These are phyloP conservation scores for Pestalotiopsis sp. DNA, from an alignment of 2,329 filamentous ascomycete species.

Conservation along the genomic window DNA sequence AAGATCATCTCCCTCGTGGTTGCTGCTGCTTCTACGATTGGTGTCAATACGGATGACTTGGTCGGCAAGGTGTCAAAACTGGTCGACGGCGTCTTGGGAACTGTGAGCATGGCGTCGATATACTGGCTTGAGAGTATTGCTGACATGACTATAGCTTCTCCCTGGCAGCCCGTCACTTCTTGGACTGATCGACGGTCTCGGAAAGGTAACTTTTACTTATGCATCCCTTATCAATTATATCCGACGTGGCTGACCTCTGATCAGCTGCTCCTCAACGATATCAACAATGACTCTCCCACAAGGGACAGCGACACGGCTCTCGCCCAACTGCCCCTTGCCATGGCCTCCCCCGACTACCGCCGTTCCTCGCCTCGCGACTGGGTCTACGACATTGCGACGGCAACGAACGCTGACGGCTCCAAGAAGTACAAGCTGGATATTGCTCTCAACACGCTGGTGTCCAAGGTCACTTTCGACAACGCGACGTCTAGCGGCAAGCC, in stretches of 20 bases:
- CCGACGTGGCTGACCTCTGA: not conserved
- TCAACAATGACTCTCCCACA: constrained; percentile 46
- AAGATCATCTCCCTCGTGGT: constrained; percentile 55
- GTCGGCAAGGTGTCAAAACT: constrained; percentile 44
- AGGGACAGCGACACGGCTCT: constrained; percentile 51
- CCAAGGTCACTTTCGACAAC: constrained; percentile 46
- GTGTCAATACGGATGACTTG: constrained; percentile 36
- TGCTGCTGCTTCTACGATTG: constrained; percentile 53
- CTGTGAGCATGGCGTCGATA: not conserved
- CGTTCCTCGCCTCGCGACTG: constrained; percentile 60
- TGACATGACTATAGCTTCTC: not conserved
- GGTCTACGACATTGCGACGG: constrained; percentile 50
- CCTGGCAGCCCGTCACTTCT: not conserved
- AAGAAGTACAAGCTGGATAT: constrained; percentile 60
- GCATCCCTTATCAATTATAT: not conserved
- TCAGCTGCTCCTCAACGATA: constrained; percentile 35
- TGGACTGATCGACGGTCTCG: not conserved
- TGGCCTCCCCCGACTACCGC: constrained; percentile 40
- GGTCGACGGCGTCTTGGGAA: constrained; percentile 26
- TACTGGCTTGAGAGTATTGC: not conserved
- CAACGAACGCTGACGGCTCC: constrained; percentile 49
- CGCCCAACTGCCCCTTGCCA: constrained; percentile 62
- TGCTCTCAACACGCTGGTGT: constrained; percentile 47
- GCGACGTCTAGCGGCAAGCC: constrained; percentile 32
- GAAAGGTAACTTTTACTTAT: not conserved